A percentile compares a stretch with the other conserved stretches of the same genome.
phyloP scores from a whole-genome alignment of 306 rosid species.

The Quercus wislizeni region DNA sequence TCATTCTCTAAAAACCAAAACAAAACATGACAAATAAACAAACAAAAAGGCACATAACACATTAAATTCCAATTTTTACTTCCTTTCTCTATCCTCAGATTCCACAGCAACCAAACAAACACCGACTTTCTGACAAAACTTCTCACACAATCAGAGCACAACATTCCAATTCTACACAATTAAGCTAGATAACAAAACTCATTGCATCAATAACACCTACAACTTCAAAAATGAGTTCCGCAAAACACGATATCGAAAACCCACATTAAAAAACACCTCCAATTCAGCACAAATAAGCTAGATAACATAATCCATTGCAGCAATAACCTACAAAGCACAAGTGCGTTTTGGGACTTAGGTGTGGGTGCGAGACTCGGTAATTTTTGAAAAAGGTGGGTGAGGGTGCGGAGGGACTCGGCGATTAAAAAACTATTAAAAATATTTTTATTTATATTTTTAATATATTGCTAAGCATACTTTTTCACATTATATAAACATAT shows the following conservation, averaged over 20 bases:
- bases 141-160: background rate
- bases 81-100: background rate
- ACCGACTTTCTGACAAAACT: background rate
- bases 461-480: no score
- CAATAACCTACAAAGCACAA: background rate
- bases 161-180: background rate
- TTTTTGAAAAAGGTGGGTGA: no score
- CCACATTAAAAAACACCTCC: background rate
- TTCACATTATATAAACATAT: no score
- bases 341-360: no score
- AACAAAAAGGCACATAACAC: background rate
- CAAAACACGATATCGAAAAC: background rate
- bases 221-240: background rate
- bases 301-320: background rate
- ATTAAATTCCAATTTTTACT: background rate
- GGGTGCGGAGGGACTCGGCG: no score
- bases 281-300: background rate
- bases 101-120: background rate
- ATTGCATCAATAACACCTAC: background rate
- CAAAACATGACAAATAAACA: background rate
- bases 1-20: no score
- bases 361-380: no score
- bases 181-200: background rate
- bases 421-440: no score
- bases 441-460: no score